phyloP scores from a whole-genome alignment of 202 grass and related monocot species.

The Saccharum hybrid region DNA sequence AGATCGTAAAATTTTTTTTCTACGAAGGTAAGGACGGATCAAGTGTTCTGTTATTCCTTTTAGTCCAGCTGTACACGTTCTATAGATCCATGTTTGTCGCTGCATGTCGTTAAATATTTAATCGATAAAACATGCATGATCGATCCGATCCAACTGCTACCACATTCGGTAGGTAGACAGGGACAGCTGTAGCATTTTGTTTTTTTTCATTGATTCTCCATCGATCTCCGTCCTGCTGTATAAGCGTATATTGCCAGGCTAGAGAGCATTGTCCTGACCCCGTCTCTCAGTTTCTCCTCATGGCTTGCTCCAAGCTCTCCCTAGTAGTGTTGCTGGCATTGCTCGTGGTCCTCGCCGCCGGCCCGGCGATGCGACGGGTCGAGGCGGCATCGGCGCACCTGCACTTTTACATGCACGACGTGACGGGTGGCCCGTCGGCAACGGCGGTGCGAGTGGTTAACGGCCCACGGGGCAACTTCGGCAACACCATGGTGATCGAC shows the following conservation, averaged over 20 bases:
- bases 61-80: background rate
- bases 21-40: too few species aligned
- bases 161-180: background rate
- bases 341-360: background rate
- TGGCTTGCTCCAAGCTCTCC: background rate
- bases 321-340: background rate
- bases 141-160: background rate
- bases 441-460: background rate
- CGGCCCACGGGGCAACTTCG: background rate
- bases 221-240: background rate
- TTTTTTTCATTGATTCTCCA: background rate
- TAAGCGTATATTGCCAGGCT: background rate
- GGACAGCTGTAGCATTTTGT: background rate
- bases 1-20: too few species aligned
- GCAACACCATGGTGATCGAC: background rate
- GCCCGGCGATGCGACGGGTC: background rate
- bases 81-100: background rate
- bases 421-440: background rate
- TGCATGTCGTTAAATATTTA: background rate
- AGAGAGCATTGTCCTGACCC: background rate
- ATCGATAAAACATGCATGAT: background rate
- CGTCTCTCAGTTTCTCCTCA: background rate
- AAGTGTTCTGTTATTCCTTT: too few species aligned
- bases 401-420: background rate
- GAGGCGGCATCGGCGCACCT: background rate